These are phyloP conservation scores for Verticillium nubilum DNA, from an alignment of 2,329 filamentous ascomycete species.

Conservation along the genomic window DNA sequence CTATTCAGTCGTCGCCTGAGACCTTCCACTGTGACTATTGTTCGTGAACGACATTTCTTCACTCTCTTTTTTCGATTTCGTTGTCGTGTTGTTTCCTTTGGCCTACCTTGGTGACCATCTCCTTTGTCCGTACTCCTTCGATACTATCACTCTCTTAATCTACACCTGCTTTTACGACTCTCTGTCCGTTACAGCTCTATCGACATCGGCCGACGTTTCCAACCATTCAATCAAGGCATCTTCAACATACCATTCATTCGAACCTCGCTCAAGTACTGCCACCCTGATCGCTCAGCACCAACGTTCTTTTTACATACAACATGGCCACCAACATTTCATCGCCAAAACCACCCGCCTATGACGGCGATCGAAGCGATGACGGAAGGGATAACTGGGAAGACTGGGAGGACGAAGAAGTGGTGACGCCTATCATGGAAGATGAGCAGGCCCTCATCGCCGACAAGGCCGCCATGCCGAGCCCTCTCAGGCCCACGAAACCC, in stretches of 20 bases:
- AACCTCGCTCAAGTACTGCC: not conserved
- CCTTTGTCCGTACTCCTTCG: not conserved
- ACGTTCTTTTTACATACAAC: not conserved
- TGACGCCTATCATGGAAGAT: slow-evolving; percentile 32
- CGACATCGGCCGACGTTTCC: not conserved
- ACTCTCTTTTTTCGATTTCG: not conserved
- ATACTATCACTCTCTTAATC: not conserved
- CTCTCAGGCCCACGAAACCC: slow-evolving; percentile 5
- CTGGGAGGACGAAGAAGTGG: slow-evolving; percentile 44
- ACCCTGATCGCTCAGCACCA: not conserved
- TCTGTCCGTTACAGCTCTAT: not conserved
- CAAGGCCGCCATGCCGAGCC: slow-evolving; percentile 8
- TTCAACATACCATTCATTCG: not conserved
- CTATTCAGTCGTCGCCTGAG: not conserved
- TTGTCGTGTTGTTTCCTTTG: not conserved
- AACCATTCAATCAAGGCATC: not conserved
- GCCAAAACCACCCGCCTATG: not conserved
- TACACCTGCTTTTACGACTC: not conserved
- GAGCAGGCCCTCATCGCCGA: slow-evolving; percentile 26
- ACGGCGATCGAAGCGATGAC: not conserved
- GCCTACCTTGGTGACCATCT: not conserved
- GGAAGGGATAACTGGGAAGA: slow-evolving; percentile 45
- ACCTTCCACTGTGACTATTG: not conserved
- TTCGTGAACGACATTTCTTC: not conserved
- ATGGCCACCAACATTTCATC: slow-evolving; percentile 4